A percentile compares a stretch with the other conserved stretches of the same genome.
Conservation (phyloP, 192 early-diverging fungal species). For the Geranomyces michiganensis region DNA sequence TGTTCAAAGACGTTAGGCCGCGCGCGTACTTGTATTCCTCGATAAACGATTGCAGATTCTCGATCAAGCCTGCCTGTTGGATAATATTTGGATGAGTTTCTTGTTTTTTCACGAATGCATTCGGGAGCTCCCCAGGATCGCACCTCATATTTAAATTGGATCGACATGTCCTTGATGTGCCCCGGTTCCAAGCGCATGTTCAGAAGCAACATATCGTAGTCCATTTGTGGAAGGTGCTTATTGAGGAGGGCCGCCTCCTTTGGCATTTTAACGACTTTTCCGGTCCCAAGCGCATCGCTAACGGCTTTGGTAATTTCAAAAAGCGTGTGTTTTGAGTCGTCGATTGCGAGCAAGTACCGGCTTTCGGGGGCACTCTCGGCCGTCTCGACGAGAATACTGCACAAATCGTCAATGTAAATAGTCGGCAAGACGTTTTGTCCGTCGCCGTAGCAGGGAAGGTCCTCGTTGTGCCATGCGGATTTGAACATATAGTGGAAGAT, state of each 20-base stretch:
- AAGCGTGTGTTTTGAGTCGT: slow-evolving; percentile 56
- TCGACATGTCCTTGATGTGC: slow-evolving; percentile 57
- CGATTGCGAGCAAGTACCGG: slow-evolving; percentile 63
- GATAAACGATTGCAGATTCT: slow-evolving; percentile 54
- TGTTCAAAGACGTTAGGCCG: slow-evolving; percentile 55
- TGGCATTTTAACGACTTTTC: slow-evolving; percentile 53
- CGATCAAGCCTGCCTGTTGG: slow-evolving; percentile 52
- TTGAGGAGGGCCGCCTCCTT: slow-evolving; percentile 61
- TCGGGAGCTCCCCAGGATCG: neutral
- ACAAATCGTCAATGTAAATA: slow-evolving; percentile 62
- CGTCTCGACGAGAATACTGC: slow-evolving; percentile 58
- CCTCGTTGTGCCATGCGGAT: slow-evolving; percentile 63
- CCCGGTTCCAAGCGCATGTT: slow-evolving; percentile 61
- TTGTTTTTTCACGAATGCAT: neutral
- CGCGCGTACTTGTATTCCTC: slow-evolving; percentile 66
- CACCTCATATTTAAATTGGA: slow-evolving; percentile 69
- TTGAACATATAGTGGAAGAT: slow-evolving; percentile 65
- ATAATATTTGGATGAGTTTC: no score
- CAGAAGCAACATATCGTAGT: slow-evolving; percentile 59
- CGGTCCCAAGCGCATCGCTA: slow-evolving; percentile 53
- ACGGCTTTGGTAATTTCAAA: slow-evolving; percentile 62
- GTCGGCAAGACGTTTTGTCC: slow-evolving; percentile 58
- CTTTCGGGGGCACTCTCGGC: slow-evolving; percentile 55
- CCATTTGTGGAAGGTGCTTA: slow-evolving; percentile 50
- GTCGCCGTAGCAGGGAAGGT: slow-evolving; percentile 59